A percentile compares a stretch with the other conserved stretches of the same genome.
Evolutionary conservation across 192 early-diverging fungal species (phyloP).

Genomic region (Rhizophagus sp.): DNA sequence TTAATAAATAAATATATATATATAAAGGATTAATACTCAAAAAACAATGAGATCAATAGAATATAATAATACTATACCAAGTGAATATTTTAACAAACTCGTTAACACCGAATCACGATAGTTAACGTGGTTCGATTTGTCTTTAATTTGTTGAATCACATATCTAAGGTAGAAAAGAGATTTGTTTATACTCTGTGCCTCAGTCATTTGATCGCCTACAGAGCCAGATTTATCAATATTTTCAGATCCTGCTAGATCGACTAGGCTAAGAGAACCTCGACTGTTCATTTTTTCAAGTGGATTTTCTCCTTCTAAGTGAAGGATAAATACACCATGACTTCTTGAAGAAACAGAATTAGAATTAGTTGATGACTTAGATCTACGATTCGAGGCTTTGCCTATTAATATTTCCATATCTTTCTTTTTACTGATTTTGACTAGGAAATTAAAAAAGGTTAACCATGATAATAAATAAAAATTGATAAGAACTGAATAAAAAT

Average conservation of each 20-base stretch:
- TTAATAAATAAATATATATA: slow-evolving; percentile 43
- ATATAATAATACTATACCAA: slow-evolving; percentile 33
- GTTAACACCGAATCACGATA: slow-evolving; percentile 93
- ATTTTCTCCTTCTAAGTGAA: slow-evolving; percentile 77
- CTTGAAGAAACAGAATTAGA: slow-evolving; percentile 94
- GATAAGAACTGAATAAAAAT: background rate
- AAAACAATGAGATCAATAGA: slow-evolving; percentile 33
- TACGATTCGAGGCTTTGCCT: slow-evolving; percentile 67
- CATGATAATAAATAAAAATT: no score
- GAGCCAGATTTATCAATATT: slow-evolving; percentile 80
- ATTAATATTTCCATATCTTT: background rate
- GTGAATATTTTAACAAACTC: slow-evolving; percentile 56
- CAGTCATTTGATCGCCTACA: slow-evolving; percentile 84
- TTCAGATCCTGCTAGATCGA: slow-evolving; percentile 96
- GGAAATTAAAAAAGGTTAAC: slow-evolving; percentile 35
- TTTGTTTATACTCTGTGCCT: slow-evolving; percentile 97
- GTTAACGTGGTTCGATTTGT: slow-evolving; percentile 80
- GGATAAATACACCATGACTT: slow-evolving; percentile 92
- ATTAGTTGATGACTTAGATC: slow-evolving; percentile 89
- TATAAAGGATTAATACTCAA: slow-evolving; percentile 64
- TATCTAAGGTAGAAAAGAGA: slow-evolving; percentile 86
- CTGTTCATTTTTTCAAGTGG: slow-evolving; percentile 68
- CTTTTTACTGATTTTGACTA: background rate
- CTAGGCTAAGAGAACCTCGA: slow-evolving; percentile 82
- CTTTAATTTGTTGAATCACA: slow-evolving; percentile 84